Conservation (phyloP, 2,329 filamentous ascomycete species). For the Botryotinia globosa region DNA sequence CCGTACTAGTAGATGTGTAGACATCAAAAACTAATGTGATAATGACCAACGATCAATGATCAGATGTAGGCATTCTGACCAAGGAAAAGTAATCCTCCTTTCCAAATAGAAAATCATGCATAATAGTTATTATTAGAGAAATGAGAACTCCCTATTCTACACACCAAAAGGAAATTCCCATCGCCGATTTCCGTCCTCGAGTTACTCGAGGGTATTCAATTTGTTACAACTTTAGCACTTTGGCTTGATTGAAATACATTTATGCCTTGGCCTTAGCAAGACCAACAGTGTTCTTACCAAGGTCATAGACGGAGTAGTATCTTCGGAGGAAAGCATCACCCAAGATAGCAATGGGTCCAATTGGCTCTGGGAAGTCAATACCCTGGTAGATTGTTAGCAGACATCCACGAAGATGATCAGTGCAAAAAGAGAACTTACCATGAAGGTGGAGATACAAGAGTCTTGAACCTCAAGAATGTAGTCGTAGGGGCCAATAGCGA, state of each 20-base stretch:
- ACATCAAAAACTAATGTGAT: slow-evolving; percentile 15
- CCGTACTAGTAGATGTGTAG: background rate
- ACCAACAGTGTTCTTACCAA: slow-evolving; percentile 84
- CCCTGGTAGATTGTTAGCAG: slow-evolving; percentile 83
- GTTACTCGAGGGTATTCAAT: background rate
- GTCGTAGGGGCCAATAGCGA: slow-evolving; percentile 82
- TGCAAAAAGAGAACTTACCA: slow-evolving; percentile 56
- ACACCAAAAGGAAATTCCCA: slow-evolving; percentile 15
- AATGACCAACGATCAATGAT: background rate
- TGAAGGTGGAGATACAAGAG: slow-evolving; percentile 95
- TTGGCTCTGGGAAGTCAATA: slow-evolving; percentile 62
- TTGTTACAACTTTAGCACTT: slow-evolving; percentile 16
- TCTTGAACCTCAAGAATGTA: slow-evolving; percentile 96
- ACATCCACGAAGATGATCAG: slow-evolving; percentile 52
- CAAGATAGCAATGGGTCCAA: slow-evolving; percentile 89
- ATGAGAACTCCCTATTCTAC: slow-evolving; percentile 17
- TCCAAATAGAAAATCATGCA: slow-evolving; percentile 2
- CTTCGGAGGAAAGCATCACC: slow-evolving; percentile 82
- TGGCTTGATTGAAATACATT: background rate
- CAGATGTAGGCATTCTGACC: slow-evolving; percentile 5
- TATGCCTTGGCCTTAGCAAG: slow-evolving; percentile 69
- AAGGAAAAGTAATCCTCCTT: slow-evolving; percentile 8
- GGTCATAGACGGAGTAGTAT: slow-evolving; percentile 96
- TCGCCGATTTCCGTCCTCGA: background rate
- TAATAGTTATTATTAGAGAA: slow-evolving; percentile 11